Conservation (phyloP, 148 eudicot genomes). For the Limonium bicolor region DNA sequence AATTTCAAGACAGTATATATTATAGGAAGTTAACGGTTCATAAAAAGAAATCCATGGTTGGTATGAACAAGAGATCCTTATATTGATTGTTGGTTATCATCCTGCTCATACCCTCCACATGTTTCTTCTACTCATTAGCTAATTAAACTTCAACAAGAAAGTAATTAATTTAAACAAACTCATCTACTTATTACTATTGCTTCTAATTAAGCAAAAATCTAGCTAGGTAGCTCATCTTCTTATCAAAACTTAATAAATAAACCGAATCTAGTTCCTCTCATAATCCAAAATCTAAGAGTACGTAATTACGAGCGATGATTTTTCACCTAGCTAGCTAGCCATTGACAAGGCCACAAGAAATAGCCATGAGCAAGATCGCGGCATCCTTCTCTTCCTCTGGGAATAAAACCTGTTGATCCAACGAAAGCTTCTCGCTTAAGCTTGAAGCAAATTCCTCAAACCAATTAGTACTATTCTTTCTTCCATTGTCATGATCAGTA, state of each 20-base stretch:
- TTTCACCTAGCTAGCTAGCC: slow-evolving; percentile 5
- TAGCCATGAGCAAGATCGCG: slow-evolving; percentile 67
- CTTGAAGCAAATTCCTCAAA: slow-evolving; percentile 40
- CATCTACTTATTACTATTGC: not conserved
- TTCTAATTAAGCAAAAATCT: not conserved
- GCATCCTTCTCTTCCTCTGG: slow-evolving; percentile 71
- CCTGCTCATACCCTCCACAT: not conserved
- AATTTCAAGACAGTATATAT: too few relatives aligned
- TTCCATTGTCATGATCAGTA: not conserved
- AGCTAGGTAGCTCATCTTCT: not conserved
- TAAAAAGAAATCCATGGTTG: slow-evolving; percentile 1
- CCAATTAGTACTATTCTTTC: slow-evolving; percentile 17
- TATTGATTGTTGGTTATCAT: not conserved
- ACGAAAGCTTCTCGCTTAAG: slow-evolving; percentile 34
- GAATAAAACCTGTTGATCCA: slow-evolving; percentile 35
- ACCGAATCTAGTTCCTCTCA: not conserved
- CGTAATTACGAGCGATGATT: not conserved
- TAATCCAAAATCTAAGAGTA: not conserved
- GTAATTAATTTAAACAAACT: not conserved
- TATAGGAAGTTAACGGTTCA: too few relatives aligned
- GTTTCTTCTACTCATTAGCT: too few relatives aligned
- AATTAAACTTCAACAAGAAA: not conserved
- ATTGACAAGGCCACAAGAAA: slow-evolving; percentile 51
- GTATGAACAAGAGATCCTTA: slow-evolving; percentile 6
- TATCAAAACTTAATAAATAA: not conserved